Conservation (phyloP, 2,329 filamentous ascomycete species). For the Juglanconis oblonga region DNA sequence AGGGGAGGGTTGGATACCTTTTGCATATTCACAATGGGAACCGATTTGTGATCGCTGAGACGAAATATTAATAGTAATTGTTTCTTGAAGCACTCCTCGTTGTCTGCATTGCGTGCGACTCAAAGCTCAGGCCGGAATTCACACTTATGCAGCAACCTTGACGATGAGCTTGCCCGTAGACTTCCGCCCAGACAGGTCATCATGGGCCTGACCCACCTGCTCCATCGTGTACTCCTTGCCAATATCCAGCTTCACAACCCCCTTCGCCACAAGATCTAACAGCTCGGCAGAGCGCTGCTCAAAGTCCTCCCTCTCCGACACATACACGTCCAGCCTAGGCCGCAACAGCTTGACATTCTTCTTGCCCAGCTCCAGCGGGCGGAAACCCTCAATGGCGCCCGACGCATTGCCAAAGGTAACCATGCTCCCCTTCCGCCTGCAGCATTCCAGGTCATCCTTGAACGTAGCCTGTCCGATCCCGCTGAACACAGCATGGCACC, state of each 20-base stretch:
- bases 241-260: slow-evolving; percentile 17
- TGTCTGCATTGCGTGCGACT: not conserved
- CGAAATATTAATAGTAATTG: too few relatives aligned
- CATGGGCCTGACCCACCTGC: slow-evolving; percentile 17
- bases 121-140: not conserved
- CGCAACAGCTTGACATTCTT: slow-evolving; percentile 66
- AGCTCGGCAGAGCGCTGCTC: slow-evolving; percentile 24
- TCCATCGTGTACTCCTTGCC: slow-evolving; percentile 19
- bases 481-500: slow-evolving; percentile 77
- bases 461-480: slow-evolving; percentile 75
- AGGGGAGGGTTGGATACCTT: too few relatives aligned
- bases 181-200: slow-evolving; percentile 16
- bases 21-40: too few relatives aligned
- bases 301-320: slow-evolving; percentile 58
- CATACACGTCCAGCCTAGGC: slow-evolving; percentile 62
- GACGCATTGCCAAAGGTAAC: slow-evolving; percentile 64
- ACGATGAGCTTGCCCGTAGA: slow-evolving; percentile 20
- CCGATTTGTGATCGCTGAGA: too few relatives aligned
- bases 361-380: slow-evolving; percentile 42
- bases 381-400: slow-evolving; percentile 59
- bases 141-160: slow-evolving; percentile 12
- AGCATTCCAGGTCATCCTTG: slow-evolving; percentile 40
- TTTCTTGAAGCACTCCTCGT: too few relatives aligned
- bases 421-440: slow-evolving; percentile 55
- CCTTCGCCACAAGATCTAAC: slow-evolving; percentile 19